Evolutionary conservation across 2,329 filamentous ascomycete genomes (phyloP), one percentile per base, ranked within the genome.

Genomic region (Epichloe hybrida): DNA sequence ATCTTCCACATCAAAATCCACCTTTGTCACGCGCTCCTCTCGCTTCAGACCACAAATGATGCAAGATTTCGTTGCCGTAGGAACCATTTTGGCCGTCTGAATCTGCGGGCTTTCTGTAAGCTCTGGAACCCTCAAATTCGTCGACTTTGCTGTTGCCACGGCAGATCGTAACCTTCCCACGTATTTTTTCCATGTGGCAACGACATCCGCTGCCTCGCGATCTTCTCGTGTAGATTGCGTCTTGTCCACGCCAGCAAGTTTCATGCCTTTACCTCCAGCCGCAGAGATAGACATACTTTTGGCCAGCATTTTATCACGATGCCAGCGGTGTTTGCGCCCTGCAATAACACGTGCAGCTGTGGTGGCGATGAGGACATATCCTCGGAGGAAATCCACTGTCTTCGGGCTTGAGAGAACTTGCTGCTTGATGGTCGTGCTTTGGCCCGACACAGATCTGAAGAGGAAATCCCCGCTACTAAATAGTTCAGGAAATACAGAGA

Each of bases 201-300:
- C 74, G 3, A 89, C 81, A 62, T 95, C 90, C 7, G 84, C 79
- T 0, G 82, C 85, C 67, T 95, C 89, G 57, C 89, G 79, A 56
- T 95, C 86, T 69, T 96, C 91, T 52, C 88, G 84, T 23, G 79
- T 74, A n/a, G 79, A 74, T 65, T 96, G 89, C 3, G 81, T 78
- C 67, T 86, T 91, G 67, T 95, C 90, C 40, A 97, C 73, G 12
- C 88, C 85, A 0, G 84, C 80, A 20, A 97, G 77, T 67, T 96
- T 97, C 91, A 97, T 96, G 3, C 91, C 83, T 59, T 86, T 88
- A 49, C 81, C 79, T 3, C 82, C 83, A 2, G 83, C 78, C 15
- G 81, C 80, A 1, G 88, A 87, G 54, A 97, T 95, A 51, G 85
- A 82, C 86, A 95, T 95, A 61, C 84, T 83, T 65, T 95, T 88